Percentiles rank a stretch among this genome's conserved stretches.
Conservation (phyloP, 2,329 filamentous ascomycete species). For the Aspergillus brunneoviolaceus region DNA sequence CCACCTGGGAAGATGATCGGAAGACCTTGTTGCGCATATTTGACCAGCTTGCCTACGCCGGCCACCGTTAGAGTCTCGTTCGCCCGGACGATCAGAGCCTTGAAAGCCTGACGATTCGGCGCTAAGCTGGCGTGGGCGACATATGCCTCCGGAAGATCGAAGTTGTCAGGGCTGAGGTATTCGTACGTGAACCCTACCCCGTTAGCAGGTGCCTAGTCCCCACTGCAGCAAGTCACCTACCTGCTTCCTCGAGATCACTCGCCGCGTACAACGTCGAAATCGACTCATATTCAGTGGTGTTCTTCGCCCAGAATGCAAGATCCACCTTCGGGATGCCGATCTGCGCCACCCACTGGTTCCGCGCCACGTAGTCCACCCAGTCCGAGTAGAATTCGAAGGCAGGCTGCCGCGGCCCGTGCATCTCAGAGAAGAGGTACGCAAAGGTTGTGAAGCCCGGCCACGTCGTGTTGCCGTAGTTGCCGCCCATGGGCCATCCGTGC, state of each 20-base stretch:
- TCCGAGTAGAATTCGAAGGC: slow-evolving; percentile 14
- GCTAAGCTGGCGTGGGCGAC: slow-evolving; percentile 42
- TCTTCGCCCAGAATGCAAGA: slow-evolving; percentile 3
- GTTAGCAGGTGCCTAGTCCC: neutral
- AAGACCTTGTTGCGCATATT: slow-evolving; percentile 41
- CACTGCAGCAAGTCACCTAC: neutral
- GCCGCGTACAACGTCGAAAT: neutral
- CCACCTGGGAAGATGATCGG: slow-evolving; percentile 46
- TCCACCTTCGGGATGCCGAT: neutral
- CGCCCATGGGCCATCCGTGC: slow-evolving; percentile 46
- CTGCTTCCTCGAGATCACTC: neutral
- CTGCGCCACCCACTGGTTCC: neutral
- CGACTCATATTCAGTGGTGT: neutral
- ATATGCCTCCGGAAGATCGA: slow-evolving; percentile 39
- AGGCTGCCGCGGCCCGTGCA: slow-evolving; percentile 43
- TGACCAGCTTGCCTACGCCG: slow-evolving; percentile 34
- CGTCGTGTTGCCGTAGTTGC: slow-evolving; percentile 47
- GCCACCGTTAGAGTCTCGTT: slow-evolving; percentile 39
- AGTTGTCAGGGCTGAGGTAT: slow-evolving; percentile 49
- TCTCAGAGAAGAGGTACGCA: slow-evolving; percentile 46
- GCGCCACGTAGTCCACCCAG: neutral
- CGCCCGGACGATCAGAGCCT: slow-evolving; percentile 42
- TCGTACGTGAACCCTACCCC: slow-evolving; percentile 42
- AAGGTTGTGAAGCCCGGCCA: slow-evolving; percentile 53
- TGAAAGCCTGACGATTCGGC: slow-evolving; percentile 42